Conservation (phyloP, 768 basidiomycete species). For the Leccinum incarnatum region DNA sequence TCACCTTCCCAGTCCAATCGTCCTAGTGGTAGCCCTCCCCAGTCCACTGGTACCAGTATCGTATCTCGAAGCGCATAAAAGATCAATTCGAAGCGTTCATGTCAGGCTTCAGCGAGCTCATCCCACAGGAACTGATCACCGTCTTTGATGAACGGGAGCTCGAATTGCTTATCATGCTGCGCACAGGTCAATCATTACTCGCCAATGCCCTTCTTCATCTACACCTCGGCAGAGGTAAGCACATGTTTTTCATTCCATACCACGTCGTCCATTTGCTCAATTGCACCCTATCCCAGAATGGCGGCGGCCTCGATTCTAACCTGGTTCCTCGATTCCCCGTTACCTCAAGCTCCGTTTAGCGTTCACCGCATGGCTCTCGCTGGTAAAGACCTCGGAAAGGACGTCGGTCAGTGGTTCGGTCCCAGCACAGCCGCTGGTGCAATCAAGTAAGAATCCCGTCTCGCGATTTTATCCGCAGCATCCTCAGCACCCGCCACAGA, state of each 20-base stretch:
- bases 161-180: conserved; percentile 91
- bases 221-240: conserved; percentile 70
- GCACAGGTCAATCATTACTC: conserved; percentile 81
- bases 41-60: conserved; percentile 54
- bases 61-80: conserved; percentile 94
- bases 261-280: conserved; percentile 9
- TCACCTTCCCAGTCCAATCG: conserved; percentile 20
- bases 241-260: conserved; percentile 4
- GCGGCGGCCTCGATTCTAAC: conserved; percentile 81
- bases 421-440: conserved; percentile 97
- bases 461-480: neutral
- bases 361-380: conserved; percentile 96
- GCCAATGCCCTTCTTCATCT: conserved; percentile 76
- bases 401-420: conserved; percentile 97
- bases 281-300: conserved; percentile 56
- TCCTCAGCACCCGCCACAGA: conserved; percentile 38
- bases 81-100: conserved; percentile 99
- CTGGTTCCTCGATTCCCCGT: conserved; percentile 93
- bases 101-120: conserved; percentile 99
- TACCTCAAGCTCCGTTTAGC: conserved; percentile 82
- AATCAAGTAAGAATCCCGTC: conserved; percentile 60
- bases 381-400: conserved; percentile 92
- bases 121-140: conserved; percentile 95
- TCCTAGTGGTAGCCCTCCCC: conserved; percentile 30
- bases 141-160: conserved; percentile 99